These are phyloP conservation scores for Chytridium lagenaria DNA, from an alignment of 371 early-diverging fungal species.

Conservation along the genomic window DNA sequence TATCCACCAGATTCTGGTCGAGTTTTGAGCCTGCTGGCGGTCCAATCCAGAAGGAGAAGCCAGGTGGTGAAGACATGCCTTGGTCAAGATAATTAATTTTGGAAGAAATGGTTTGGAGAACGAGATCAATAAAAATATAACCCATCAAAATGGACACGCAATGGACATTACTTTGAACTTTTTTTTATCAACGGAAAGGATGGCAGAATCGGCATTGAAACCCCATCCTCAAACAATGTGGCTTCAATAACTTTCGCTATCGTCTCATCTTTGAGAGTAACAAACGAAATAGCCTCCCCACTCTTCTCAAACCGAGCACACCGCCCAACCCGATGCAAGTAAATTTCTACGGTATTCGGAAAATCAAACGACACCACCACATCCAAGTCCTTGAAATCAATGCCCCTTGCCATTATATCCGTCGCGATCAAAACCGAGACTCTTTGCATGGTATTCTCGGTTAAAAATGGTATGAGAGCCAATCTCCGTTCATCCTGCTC, in stretches of 20 bases:
- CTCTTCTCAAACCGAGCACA: conserved; percentile 82
- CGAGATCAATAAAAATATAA: too few species aligned
- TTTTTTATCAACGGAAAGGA: not conserved
- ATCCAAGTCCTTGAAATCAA: conserved; percentile 84
- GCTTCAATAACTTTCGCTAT: not conserved
- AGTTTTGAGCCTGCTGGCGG: conserved; percentile 20
- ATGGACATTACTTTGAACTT: too few species aligned
- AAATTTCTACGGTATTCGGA: conserved; percentile 85
- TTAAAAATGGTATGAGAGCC: not conserved
- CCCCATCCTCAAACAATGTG: not conserved
- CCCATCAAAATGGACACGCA: too few species aligned
- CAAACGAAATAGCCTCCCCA: conserved; percentile 55
- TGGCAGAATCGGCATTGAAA: not conserved
- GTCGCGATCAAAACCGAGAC: conserved; percentile 67
- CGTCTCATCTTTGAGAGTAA: not conserved
- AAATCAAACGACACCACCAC: conserved; percentile 93
- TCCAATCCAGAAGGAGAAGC: conserved; percentile 39
- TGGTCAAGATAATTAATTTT: too few species aligned
- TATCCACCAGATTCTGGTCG: not conserved
- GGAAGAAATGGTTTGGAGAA: too few species aligned
- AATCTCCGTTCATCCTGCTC: not conserved
- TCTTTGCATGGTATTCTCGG: not conserved
- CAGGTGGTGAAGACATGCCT: conserved; percentile 19
- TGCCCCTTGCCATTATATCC: conserved; percentile 89
- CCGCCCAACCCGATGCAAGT: conserved; percentile 93